A percentile compares a stretch with the other conserved stretches of the same genome.
Conservation (phyloP, 164 flowering plant genomes). For the Tinospora cordifolia region DNA sequence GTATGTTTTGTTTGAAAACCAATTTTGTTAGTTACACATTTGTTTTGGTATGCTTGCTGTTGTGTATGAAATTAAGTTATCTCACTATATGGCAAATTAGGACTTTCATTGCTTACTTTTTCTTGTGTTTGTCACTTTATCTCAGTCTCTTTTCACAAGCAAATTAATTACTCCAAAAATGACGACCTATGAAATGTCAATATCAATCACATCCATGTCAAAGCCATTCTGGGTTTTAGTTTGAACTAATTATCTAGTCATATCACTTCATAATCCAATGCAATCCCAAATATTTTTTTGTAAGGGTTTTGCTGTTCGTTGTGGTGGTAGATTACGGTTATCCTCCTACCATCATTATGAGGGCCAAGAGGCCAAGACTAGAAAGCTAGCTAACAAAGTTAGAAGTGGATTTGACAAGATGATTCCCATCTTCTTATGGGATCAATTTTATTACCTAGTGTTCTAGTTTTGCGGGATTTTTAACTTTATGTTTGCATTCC, state of each 20-base stretch:
- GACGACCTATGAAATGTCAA: too few species aligned
- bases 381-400: not conserved
- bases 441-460: not conserved
- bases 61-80: not conserved
- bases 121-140: too few species aligned
- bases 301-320: too few species aligned
- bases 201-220: too few species aligned
- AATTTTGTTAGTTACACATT: not conserved
- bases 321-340: not conserved
- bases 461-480: not conserved
- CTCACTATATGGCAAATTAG: too few species aligned
- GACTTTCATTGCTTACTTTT: too few species aligned
- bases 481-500: constrained; percentile 1
- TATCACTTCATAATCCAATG: too few species aligned
- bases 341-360: not conserved
- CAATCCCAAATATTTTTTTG: too few species aligned
- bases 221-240: too few species aligned
- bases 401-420: not conserved
- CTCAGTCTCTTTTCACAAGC: too few species aligned
- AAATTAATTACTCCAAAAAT: too few species aligned
- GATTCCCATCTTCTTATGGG: not conserved
- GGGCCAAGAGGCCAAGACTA: not conserved
- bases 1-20: constrained; percentile 29
- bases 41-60: not conserved
- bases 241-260: too few species aligned